A percentile compares a stretch with the other conserved stretches of the same genome.
Evolutionary conservation across 2,329 filamentous ascomycete species (phyloP).

Genomic region (Pyricularia grisea): DNA sequence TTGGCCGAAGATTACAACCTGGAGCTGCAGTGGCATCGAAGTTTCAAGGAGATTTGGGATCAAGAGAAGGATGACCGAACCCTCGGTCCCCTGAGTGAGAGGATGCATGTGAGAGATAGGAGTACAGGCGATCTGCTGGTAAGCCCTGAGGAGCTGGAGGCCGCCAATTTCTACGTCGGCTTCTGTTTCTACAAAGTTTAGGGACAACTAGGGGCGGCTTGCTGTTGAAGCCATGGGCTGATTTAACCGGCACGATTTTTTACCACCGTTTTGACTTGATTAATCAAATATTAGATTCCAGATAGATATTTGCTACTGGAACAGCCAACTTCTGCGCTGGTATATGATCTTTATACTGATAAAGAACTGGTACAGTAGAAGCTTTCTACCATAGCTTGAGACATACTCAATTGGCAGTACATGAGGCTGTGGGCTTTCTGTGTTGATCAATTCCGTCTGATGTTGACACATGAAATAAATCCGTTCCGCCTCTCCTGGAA

Average conservation of each 20-base stretch:
- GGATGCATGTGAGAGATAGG: conserved; percentile 85
- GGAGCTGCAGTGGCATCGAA: conserved; percentile 87
- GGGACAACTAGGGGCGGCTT: neutral
- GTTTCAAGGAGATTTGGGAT: conserved; percentile 85
- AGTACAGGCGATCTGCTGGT: conserved; percentile 60
- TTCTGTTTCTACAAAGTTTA: conserved; percentile 97
- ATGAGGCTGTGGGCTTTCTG: too few relatives aligned
- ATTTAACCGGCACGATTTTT: neutral
- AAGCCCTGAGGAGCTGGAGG: conserved; percentile 82
- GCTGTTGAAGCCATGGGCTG: neutral
- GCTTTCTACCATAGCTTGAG: neutral
- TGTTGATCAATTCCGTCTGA: neutral
- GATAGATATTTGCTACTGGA: neutral
- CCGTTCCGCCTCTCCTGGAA: neutral
- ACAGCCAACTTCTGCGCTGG: neutral
- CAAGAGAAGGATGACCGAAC: conserved; percentile 79
- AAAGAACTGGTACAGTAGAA: neutral
- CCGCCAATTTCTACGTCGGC: conserved; percentile 81
- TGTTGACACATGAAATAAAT: neutral
- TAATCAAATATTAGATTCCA: neutral
- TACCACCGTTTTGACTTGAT: neutral
- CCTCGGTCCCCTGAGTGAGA: conserved; percentile 76
- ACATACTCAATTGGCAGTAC: neutral
- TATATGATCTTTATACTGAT: neutral
- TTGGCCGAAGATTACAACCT: conserved; percentile 95